A percentile compares a stretch with the other conserved stretches of the same genome.
Evolutionary conservation across 75 land plant species (phyloP).

Genomic region (Cryptomeria japonica): DNA sequence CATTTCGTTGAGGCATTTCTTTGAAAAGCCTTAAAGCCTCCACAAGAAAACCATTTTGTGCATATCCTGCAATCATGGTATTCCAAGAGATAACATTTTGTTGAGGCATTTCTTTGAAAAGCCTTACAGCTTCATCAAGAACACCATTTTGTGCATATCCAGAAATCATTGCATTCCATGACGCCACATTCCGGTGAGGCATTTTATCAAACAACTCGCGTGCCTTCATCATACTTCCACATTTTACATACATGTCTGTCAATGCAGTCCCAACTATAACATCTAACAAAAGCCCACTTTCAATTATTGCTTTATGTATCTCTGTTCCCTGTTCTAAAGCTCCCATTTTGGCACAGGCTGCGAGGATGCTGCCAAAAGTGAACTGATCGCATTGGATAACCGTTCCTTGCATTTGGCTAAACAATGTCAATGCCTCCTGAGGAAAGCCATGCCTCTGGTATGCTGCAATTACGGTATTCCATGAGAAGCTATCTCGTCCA

Average conservation of each 20-base stretch:
- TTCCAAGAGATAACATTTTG: too few species aligned
- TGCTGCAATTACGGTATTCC: too few species aligned
- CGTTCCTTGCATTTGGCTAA: slow-evolving; percentile 10
- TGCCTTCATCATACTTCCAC: slow-evolving; percentile 8
- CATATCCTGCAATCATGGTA: too few species aligned
- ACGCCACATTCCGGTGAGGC: not conserved
- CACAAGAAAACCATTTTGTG: too few species aligned
- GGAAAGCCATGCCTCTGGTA: too few species aligned
- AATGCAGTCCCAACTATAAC: not conserved
- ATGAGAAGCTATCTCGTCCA: not conserved
- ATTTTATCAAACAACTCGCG: slow-evolving; percentile 6
- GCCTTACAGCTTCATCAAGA: too few species aligned
- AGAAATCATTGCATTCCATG: not conserved
- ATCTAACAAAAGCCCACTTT: slow-evolving; percentile 7
- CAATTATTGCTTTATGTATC: slow-evolving; percentile 12
- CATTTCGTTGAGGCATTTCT: too few species aligned
- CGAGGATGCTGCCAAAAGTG: not conserved
- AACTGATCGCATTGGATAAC: not conserved
- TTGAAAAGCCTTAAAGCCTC: too few species aligned
- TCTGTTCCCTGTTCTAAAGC: slow-evolving; percentile 1
- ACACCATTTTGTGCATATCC: not conserved
- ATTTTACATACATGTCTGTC: slow-evolving; percentile 15
- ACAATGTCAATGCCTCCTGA: too few species aligned
- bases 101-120: too few species aligned
- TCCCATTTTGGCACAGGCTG: not conserved